These are phyloP conservation scores for Lactuca sativa DNA, from an alignment of 129 eudicot species.

Conservation along the genomic window DNA sequence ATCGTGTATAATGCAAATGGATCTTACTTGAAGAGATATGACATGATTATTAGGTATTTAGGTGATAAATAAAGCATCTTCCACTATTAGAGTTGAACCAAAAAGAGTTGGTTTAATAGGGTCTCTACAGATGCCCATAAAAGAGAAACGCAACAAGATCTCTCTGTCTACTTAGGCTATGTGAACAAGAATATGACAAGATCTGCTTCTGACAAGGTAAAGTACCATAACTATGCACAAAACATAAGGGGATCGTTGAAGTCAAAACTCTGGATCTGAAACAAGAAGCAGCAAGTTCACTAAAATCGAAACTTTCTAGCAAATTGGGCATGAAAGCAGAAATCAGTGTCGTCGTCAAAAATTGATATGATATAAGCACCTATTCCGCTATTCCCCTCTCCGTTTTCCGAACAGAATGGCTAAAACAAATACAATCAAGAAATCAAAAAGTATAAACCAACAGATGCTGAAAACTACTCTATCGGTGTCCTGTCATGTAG, in stretches of 20 bases:
- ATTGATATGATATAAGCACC: constrained; percentile 12
- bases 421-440: not conserved
- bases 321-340: constrained; percentile 3
- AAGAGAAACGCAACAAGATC: not conserved
- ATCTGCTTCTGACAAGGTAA: not conserved
- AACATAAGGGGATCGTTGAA: not conserved
- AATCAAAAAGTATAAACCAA: not conserved
- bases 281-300: not conserved
- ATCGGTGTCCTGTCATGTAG: not conserved
- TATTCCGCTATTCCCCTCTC: not conserved
- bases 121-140: not conserved
- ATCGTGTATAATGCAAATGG: not conserved
- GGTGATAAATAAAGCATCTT: not conserved
- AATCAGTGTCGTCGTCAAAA: not conserved
- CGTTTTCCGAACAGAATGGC: not conserved
- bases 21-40: not conserved
- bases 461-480: not conserved
- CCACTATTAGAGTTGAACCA: not conserved
- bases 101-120: not conserved
- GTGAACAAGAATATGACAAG: not conserved
- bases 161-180: not conserved
- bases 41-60: not conserved
- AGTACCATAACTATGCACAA: not conserved
- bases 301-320: not conserved
- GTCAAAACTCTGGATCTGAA: constrained; percentile 16